Conservation (phyloP, 108 stramenopile genomes). For the Skeletonema costatum region DNA sequence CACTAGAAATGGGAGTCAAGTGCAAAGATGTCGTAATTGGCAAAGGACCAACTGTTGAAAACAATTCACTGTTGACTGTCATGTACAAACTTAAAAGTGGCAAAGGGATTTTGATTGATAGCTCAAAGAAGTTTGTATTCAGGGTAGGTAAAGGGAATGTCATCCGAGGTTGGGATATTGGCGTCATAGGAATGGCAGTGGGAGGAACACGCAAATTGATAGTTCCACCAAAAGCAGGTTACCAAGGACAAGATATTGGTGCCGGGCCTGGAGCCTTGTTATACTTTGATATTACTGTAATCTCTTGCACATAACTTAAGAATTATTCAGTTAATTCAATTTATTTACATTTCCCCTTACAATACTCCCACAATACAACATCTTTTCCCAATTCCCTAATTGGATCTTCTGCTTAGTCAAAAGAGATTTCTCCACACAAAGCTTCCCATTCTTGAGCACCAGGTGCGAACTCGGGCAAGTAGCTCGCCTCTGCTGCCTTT, state of each 20-base stretch:
- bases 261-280: constrained; percentile 50
- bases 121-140: constrained; percentile 48
- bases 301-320: neutral
- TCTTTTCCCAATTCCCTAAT: too few relatives aligned
- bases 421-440: constrained; percentile 27
- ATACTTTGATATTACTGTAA: constrained; percentile 57
- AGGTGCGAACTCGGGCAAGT: constrained; percentile 59
- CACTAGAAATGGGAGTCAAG: constrained; percentile 42
- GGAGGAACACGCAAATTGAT: constrained; percentile 73
- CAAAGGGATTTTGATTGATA: constrained; percentile 50
- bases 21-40: constrained; percentile 50
- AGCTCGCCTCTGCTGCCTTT: constrained; percentile 47
- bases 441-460: constrained; percentile 71
- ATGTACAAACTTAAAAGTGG: constrained; percentile 33
- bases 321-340: neutral
- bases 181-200: constrained; percentile 65
- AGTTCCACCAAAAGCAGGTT: constrained; percentile 77
- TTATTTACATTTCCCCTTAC: neutral
- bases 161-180: constrained; percentile 78
- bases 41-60: constrained; percentile 29
- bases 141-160: constrained; percentile 59
- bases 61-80: constrained; percentile 42
- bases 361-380: too few relatives aligned
- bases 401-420: neutral
- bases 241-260: constrained; percentile 61